A percentile compares a stretch with the other conserved stretches of the same genome.
phyloP scores from a whole-genome alignment of 768 basidiomycete genomes.

The Phanerodontia chrysosporium region DNA sequence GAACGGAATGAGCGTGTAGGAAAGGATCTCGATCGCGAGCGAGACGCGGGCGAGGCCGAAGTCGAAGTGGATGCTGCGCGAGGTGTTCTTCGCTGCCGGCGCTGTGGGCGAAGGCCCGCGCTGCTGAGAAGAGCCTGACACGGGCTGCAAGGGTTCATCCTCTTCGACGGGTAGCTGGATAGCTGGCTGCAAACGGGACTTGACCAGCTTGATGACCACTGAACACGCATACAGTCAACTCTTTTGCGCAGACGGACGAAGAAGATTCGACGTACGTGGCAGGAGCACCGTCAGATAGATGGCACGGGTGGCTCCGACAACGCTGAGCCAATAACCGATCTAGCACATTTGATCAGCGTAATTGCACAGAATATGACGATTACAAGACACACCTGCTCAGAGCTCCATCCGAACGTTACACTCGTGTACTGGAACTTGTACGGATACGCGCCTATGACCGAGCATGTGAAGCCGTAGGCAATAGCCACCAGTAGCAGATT shows the following conservation, averaged over 20 bases:
- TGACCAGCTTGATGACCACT: constrained; percentile 56
- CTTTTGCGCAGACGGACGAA: too few species aligned
- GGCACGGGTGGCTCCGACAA: constrained; percentile 50
- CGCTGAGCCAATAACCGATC: constrained; percentile 73
- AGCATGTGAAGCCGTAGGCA: constrained; percentile 42
- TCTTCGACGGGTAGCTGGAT: constrained; percentile 22
- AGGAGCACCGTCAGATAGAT: constrained; percentile 51
- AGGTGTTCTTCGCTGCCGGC: neutral
- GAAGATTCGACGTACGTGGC: constrained; percentile 43
- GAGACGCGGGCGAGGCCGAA: constrained; percentile 64
- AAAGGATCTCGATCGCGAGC: constrained; percentile 48
- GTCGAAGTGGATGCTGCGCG: constrained; percentile 51
- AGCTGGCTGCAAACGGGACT: constrained; percentile 28
- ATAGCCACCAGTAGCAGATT: constrained; percentile 54
- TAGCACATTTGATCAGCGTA: neutral
- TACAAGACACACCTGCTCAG: constrained; percentile 49
- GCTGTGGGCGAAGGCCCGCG: neutral
- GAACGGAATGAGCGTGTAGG: constrained; percentile 42
- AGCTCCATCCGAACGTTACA: constrained; percentile 58
- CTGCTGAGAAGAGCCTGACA: neutral
- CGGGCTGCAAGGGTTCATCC: constrained; percentile 19
- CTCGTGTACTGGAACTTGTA: constrained; percentile 67
- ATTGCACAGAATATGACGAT: neutral
- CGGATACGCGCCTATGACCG: constrained; percentile 45
- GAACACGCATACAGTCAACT: neutral